A percentile compares a stretch with the other conserved stretches of the same genome.
phyloP scores from a whole-genome alignment of 305 asterid species.

The Caryopteris hybrid region DNA sequence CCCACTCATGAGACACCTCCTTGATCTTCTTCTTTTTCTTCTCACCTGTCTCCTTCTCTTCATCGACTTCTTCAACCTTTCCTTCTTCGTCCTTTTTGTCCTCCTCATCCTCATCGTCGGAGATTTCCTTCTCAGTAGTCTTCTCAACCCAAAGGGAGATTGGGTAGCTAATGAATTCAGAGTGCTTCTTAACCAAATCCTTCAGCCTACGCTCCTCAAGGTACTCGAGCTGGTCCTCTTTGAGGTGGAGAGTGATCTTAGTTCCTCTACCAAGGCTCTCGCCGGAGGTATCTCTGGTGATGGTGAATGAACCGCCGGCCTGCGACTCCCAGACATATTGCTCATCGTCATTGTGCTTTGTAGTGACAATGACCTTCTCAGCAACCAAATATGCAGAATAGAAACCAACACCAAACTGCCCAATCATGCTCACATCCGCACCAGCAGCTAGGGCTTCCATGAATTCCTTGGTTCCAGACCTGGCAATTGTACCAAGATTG shows the following conservation, averaged over 20 bases:
- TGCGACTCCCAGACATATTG: conserved; percentile 89
- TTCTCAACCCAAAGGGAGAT: conserved; percentile 39
- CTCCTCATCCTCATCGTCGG: conserved; percentile 35
- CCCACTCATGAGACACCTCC: conserved; percentile 37
- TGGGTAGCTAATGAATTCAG: conserved; percentile 37
- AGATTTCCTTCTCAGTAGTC: conserved; percentile 37
- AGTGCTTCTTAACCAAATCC: conserved; percentile 39
- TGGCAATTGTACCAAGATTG: conserved; percentile 88
- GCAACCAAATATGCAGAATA: conserved; percentile 89
- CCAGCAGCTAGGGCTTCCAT: conserved; percentile 93
- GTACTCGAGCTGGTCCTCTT: conserved; percentile 41
- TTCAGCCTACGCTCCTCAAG: conserved; percentile 38
- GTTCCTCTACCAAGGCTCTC: conserved; percentile 35
- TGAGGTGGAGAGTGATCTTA: conserved; percentile 29
- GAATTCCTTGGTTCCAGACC: conserved; percentile 94
- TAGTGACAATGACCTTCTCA: conserved; percentile 74
- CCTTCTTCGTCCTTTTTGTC: conserved; percentile 41
- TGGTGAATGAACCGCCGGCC: conserved; percentile 36
- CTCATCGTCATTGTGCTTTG: conserved; percentile 85
- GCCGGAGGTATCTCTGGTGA: conserved; percentile 32
- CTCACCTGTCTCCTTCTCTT: conserved; percentile 34
- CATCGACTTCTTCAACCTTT: conserved; percentile 37
- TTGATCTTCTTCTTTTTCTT: conserved; percentile 37
- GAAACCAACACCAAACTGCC: conserved; percentile 91
- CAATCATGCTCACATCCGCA: conserved; percentile 97